A percentile compares a stretch with the other conserved stretches of the same genome.
phyloP scores from a whole-genome alignment of 176 grass and related monocot genomes.

The Ampelocalamus luodianensis region DNA sequence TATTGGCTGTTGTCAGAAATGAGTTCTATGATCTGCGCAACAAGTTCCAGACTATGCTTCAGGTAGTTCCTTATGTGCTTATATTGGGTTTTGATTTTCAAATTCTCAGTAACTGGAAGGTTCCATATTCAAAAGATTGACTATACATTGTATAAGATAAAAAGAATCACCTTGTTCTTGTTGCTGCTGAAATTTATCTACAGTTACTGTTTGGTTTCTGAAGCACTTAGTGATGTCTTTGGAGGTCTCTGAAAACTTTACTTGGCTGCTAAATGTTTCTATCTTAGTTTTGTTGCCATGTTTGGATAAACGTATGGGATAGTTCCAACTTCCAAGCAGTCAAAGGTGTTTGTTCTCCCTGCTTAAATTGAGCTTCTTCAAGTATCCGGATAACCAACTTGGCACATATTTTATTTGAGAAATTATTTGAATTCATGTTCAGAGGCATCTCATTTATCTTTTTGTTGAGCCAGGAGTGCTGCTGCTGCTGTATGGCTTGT shows the following conservation, averaged over 20 bases:
- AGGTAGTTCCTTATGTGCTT: too few relatives aligned
- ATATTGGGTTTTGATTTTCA: neutral
- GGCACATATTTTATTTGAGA: neutral
- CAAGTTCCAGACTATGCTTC: too few relatives aligned
- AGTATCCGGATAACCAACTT: neutral
- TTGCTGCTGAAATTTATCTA: neutral
- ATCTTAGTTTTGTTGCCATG: neutral
- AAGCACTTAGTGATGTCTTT: neutral
- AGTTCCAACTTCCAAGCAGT: neutral
- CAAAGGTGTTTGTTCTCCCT: neutral
- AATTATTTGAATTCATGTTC: neutral
- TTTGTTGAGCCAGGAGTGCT: neutral
- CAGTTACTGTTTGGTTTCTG: neutral
- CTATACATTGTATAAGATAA: neutral
- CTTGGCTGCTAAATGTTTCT: too few relatives aligned
- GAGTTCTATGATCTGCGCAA: too few relatives aligned
- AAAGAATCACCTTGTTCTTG: neutral
- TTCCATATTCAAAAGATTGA: neutral
- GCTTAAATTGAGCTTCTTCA: neutral
- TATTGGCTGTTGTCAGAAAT: too few relatives aligned
- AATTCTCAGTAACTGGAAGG: neutral
- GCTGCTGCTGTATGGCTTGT: too few relatives aligned
- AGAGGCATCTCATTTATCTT: neutral
- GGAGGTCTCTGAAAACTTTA: too few relatives aligned
- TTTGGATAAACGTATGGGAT: neutral